Base-by-base conservation (phyloP, 1,284 basidiomycete genomes). In the Anthracocystis setariae region DNA sequence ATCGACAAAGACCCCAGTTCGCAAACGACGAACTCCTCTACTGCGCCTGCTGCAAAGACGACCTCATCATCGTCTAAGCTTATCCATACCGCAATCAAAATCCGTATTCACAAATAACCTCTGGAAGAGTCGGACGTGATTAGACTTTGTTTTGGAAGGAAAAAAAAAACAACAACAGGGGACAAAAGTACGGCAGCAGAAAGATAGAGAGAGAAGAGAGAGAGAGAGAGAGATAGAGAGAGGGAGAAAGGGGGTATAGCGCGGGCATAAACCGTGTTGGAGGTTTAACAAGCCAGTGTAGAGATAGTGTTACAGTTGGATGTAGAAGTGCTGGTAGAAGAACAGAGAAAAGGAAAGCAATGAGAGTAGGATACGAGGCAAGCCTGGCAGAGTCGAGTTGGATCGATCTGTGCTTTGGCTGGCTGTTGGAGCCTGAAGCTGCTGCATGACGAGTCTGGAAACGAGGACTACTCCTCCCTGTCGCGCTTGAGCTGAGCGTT, bases 11-110 rank as follows among this genome's bases (percentile, higher is more conserved):
- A 3, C 20, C 57, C n/a, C 60, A 73, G 23, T 73, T 73, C 20
- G 71, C 66, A 15, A 69, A 70, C 66, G 71, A 70, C 39, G 59
- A 69, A 44, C 54, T 73, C 12, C 53, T 73, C 12, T 73, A 66
- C 39, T 73, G 71, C 59, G 52, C 71, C 9, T 73, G 71, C 33
- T 73, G 71, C 24, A 18, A 49, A 5, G 71, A 73, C 25, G 66
- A 73, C 25, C 53, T 73, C 13, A 69, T 73, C 58, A 68, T 73
- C 8, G 71, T 73, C n/a, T 73, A 60, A 48, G 15, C 21, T 27
- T 15, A 3, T 32, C 27, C 23, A 45, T 45, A 17, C 21, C 18
- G 5, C 29, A 21, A 44, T 44, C 42, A 44, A n/a, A n/a, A n/a
- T n/a, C n/a, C n/a, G n/a, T n/a, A n/a, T n/a, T n/a, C n/a, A n/a